Percentiles rank a stretch among this genome's conserved stretches.
phyloP scores from a whole-genome alignment of 1,284 basidiomycete genomes.

The Tetrapyrgos nigripes region DNA sequence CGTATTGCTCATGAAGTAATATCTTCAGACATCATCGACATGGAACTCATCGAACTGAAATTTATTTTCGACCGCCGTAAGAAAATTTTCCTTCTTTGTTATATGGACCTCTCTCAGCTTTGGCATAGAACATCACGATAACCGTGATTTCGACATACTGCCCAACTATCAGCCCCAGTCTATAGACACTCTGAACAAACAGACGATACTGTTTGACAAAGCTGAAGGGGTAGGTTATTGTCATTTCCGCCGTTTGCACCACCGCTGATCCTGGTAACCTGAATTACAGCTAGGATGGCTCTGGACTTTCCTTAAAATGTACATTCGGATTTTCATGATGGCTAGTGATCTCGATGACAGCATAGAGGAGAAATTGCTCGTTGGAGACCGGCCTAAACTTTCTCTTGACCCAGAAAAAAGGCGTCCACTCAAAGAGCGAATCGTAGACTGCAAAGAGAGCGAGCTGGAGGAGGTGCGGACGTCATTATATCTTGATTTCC shows the following conservation, averaged over 20 bases:
- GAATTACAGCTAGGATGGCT: conserved; percentile 70
- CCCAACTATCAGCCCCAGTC: conserved; percentile 74
- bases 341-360: conserved; percentile 79
- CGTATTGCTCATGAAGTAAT: conserved; percentile 77
- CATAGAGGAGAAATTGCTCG: conserved; percentile 78
- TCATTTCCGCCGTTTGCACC: background rate
- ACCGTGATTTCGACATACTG: conserved; percentile 82
- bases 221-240: conserved; percentile 58
- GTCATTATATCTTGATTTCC: background rate
- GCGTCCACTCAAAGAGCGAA: conserved; percentile 61
- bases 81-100: conserved; percentile 30
- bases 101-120: conserved; percentile 13
- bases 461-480: conserved; percentile 61
- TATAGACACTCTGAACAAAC: conserved; percentile 59
- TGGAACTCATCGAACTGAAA: conserved; percentile 84
- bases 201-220: conserved; percentile 70
- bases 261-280: conserved; percentile 1
- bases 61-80: conserved; percentile 81
- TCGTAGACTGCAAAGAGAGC: conserved; percentile 54
- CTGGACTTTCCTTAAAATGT: conserved; percentile 71
- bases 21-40: conserved; percentile 70
- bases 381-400: conserved; percentile 79
- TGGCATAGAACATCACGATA: conserved; percentile 64
- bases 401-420: conserved; percentile 55
- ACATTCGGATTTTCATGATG: conserved; percentile 76